Base-by-base conservation (phyloP, 139 green algal genomes). In the Coelastrella sp. region DNA sequence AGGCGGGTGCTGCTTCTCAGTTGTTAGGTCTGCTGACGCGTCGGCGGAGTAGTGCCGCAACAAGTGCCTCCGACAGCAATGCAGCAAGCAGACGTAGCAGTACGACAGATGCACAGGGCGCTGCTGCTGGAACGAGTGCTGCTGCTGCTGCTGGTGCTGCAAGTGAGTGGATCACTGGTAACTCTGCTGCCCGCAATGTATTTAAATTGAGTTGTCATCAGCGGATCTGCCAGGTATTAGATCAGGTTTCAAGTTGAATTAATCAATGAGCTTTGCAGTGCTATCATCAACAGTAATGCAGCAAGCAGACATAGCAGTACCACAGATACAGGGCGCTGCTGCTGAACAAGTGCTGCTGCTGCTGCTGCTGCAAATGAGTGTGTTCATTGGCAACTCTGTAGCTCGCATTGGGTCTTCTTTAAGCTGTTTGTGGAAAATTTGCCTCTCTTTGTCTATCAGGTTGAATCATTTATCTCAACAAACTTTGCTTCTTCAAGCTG, bases 21-120 rank as follows among this genome's bases (percentile, higher is more conserved):
- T 68, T 88, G 66, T 17, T 88, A 20, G 83, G 83, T 73, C 83
- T 88, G 17, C 83, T 88, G 32, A 88, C 83, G 6, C 68, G 83
- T 32, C 83, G 83, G 19, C 61, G 83, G 20, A 56, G 83, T 54
- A 88, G 83, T 32, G 32, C 54, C 66, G 19, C 80, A 6, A 57
- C 80, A n/a, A 58, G 6, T 60, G 7, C 80, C 32, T 59, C 81
- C 32, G 80, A 76, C 59, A 86, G 82, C 64, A 79, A 7, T 6
- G 57, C 68, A 7, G 20, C 83, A 66, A 88, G 83, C 83, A 88
- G 83, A 19, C 68, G 83, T 47, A 80, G 58, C 68, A 88, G 83
- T 73, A 16, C 10, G 4, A 71, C 68, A 16, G 83, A 88, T 2
- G 54, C 56, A 66, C 60, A 73, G 66, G 32, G 60, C 54, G 61